Conservation (phyloP, 768 basidiomycete genomes). For the Postia placenta region DNA sequence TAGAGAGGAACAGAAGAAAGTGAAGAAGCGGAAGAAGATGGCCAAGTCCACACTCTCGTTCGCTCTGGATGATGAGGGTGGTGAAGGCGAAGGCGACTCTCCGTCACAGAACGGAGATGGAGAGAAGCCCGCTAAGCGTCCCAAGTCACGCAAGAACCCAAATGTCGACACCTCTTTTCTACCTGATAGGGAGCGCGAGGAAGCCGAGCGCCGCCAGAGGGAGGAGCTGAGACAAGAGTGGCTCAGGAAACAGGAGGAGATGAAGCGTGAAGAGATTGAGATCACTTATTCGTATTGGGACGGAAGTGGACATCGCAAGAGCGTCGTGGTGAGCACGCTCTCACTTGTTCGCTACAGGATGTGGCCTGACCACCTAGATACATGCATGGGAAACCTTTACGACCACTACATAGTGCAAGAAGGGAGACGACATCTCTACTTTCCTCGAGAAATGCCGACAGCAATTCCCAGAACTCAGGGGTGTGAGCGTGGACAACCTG, state of each 20-base stretch:
- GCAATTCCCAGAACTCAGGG: conserved; percentile 89
- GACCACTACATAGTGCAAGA: conserved; percentile 73
- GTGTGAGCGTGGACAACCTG: conserved; percentile 88
- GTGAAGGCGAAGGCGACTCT: conserved; percentile 34
- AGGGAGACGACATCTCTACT: conserved; percentile 81
- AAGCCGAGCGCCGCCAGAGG: conserved; percentile 80
- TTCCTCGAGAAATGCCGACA: conserved; percentile 92
- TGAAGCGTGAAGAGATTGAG: conserved; percentile 75
- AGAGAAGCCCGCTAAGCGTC: conserved; percentile 52
- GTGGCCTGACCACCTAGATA: conserved; percentile 18
- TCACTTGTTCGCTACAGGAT: background rate
- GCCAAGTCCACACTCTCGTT: conserved; percentile 89
- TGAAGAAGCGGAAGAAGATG: conserved; percentile 90
- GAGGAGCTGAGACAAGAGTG: conserved; percentile 89
- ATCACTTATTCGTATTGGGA: conserved; percentile 98
- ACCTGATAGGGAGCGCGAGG: conserved; percentile 96
- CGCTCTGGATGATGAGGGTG: conserved; percentile 79
- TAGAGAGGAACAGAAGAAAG: conserved; percentile 82
- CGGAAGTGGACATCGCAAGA: conserved; percentile 93
- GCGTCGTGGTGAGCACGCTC: conserved; percentile 61
- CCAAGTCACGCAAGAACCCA: conserved; percentile 91
- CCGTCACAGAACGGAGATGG: conserved; percentile 26
- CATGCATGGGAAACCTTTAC: conserved; percentile 11
- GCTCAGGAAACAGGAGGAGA: conserved; percentile 65
- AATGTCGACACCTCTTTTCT: conserved; percentile 97